A percentile compares a stretch with the other conserved stretches of the same genome.
phyloP scores from a whole-genome alignment of 2,329 filamentous ascomycete species.

The Corynespora cassiicola region DNA sequence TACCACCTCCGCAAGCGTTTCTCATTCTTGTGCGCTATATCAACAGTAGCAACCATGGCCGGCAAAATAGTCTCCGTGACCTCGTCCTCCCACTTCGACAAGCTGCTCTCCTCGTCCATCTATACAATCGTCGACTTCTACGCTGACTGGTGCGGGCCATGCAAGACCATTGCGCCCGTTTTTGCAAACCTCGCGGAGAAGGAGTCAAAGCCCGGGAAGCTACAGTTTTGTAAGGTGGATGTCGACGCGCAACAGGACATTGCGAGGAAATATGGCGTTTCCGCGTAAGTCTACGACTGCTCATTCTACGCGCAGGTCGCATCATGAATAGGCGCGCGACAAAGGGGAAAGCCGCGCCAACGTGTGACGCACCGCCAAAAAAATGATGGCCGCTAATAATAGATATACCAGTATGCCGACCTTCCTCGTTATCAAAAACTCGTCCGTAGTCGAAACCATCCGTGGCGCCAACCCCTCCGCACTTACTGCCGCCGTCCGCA shows the following conservation, averaged over 20 bases:
- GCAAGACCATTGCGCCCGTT: constrained; percentile 59
- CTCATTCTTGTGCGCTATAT: neutral
- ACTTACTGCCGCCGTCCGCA: constrained; percentile 54
- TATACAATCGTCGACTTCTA: constrained; percentile 60
- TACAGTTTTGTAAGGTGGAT: constrained; percentile 63
- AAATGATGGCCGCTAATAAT: constrained; percentile 11
- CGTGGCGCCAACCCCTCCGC: constrained; percentile 57
- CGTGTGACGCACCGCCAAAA: neutral
- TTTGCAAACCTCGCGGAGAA: constrained; percentile 59
- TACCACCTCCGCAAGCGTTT: neutral
- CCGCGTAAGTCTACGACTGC: constrained; percentile 48
- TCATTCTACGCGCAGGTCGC: too few relatives aligned
- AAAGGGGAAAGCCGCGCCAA: neutral
- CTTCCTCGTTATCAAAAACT: constrained; percentile 55
- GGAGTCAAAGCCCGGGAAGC: constrained; percentile 53
- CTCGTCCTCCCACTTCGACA: constrained; percentile 42
- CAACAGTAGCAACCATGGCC: constrained; percentile 32
- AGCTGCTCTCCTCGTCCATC: constrained; percentile 40
- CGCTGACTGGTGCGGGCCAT: constrained; percentile 64
- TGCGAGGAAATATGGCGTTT: constrained; percentile 57
- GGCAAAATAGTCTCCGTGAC: constrained; percentile 41
- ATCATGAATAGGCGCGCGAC: too few relatives aligned
- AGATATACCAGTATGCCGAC: constrained; percentile 53
- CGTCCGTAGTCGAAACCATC: constrained; percentile 53
- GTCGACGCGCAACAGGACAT: constrained; percentile 60